Evolutionary conservation across 73 alveolate species (phyloP), one percentile per base, ranked within the genome.

Genomic region (Effrenium voratum): DNA sequence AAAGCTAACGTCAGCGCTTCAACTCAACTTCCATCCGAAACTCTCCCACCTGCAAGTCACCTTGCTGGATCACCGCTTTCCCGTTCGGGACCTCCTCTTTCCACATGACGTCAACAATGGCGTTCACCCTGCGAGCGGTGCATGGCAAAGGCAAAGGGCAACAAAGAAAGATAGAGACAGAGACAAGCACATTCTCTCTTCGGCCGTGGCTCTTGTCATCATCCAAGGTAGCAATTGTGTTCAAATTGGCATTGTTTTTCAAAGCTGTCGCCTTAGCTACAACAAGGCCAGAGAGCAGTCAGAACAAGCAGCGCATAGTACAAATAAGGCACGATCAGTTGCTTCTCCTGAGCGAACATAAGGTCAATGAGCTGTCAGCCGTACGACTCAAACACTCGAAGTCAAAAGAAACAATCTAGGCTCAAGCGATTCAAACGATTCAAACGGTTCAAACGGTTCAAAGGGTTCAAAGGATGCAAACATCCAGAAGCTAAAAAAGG

Each of bases 71-170:
- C 55, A 90, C 52, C 43, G 96, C 87, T 43, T 46, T 63, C 15
- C 96, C 96, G 32, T 43, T 90, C 43, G 98, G 91, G 12, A 91
- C 98, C 40, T 72, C 91, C 63, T 91, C 98, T 41, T 75, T 91
- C 98, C 98, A 91, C 88, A 70, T 91, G 73, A 91, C 91, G 24
- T 91, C 87, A 44, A 91, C 91, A 46, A 91, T 91, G 77, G 98
- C 98, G 6, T 57, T 49, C 38, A 91, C 45, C 79, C 91, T 72
- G 90, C 52, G 46, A 32, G 30, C 5, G 36, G 30, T 10, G 40
- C 16, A 60, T 24, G 75, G 75, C 34, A 36, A 8, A 60, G 5
- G 30, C 34, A 10, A 3, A 19, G 75, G 3, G 16, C 15, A 60
- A 24, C 30, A 10, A 55, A 55, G 68, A 22, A 57, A 57, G 72